phyloP scores from a whole-genome alignment of 2,329 filamentous ascomycete species.

The Botrytis hyacinthi region DNA sequence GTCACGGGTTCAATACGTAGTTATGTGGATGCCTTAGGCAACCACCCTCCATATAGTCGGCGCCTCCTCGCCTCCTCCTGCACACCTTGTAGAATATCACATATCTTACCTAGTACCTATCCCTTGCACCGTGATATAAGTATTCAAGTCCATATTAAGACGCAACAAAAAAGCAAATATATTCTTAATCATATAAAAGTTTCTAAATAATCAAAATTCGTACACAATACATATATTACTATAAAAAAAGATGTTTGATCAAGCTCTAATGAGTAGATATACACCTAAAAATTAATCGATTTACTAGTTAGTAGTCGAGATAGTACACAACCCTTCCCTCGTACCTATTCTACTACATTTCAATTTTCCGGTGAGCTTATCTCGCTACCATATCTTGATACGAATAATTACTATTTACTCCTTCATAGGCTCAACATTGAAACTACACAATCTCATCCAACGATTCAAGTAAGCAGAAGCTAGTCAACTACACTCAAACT shows the following conservation, averaged over 20 bases:
- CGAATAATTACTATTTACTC: not conserved
- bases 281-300: not conserved
- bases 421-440: not conserved
- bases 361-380: not conserved
- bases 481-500: not conserved
- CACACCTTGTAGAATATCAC: too few species aligned
- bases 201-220: fast-evolving
- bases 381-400: not conserved
- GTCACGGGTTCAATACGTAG: too few species aligned
- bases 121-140: too few species aligned
- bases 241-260: not conserved
- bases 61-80: too few species aligned
- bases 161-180: not conserved
- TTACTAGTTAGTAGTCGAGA: not conserved
- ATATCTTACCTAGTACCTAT: too few species aligned
- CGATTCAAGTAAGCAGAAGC: not conserved
- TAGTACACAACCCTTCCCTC: not conserved
- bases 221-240: not conserved
- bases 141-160: fast-evolving
- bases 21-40: too few species aligned
- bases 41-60: too few species aligned
- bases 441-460: not conserved
- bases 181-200: not conserved
- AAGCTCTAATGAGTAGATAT: not conserved
- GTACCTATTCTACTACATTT: not conserved